A percentile compares a stretch with the other conserved stretches of the same genome.
Conservation (phyloP, 495 filamentous ascomycete genomes). For the Baudoinia panamericana region DNA sequence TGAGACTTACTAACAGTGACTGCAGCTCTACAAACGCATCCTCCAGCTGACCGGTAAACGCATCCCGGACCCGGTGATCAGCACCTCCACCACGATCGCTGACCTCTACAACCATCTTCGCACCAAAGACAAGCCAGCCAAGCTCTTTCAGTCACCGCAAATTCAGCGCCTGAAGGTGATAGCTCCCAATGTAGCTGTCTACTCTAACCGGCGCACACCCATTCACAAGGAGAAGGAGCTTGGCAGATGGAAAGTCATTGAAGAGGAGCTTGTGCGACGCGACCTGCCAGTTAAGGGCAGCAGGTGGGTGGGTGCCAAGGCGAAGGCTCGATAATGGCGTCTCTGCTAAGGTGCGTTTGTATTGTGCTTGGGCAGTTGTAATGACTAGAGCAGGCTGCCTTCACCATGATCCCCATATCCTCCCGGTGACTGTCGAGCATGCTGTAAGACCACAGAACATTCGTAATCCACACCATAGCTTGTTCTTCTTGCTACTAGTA, state of each 20-base stretch:
- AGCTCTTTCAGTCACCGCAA: slow-evolving; percentile 33
- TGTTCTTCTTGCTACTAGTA: too few species aligned
- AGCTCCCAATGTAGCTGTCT: slow-evolving; percentile 60
- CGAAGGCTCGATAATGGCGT: not conserved
- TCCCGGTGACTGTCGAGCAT: too few species aligned
- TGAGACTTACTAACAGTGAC: slow-evolving; percentile 3
- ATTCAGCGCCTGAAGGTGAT: slow-evolving; percentile 31
- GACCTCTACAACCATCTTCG: slow-evolving; percentile 42
- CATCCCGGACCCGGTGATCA: slow-evolving; percentile 54
- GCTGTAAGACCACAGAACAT: too few species aligned
- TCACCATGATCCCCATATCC: not conserved
- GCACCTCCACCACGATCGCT: slow-evolving; percentile 38
- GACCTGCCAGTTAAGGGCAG: slow-evolving; percentile 31
- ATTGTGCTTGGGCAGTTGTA: not conserved
- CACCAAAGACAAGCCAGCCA: slow-evolving; percentile 46
- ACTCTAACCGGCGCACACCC: slow-evolving; percentile 43
- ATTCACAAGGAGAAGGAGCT: slow-evolving; percentile 60
- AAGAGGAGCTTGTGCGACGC: slow-evolving; percentile 51
- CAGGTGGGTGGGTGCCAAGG: slow-evolving; percentile 2
- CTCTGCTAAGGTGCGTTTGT: not conserved
- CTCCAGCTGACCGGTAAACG: slow-evolving; percentile 62
- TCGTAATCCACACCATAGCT: too few species aligned
- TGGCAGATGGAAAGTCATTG: slow-evolving; percentile 77
- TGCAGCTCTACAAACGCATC: slow-evolving; percentile 60
- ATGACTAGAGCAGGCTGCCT: not conserved